phyloP scores from a whole-genome alignment of 2,329 filamentous ascomycete genomes.

The Pleomassaria siparia region DNA sequence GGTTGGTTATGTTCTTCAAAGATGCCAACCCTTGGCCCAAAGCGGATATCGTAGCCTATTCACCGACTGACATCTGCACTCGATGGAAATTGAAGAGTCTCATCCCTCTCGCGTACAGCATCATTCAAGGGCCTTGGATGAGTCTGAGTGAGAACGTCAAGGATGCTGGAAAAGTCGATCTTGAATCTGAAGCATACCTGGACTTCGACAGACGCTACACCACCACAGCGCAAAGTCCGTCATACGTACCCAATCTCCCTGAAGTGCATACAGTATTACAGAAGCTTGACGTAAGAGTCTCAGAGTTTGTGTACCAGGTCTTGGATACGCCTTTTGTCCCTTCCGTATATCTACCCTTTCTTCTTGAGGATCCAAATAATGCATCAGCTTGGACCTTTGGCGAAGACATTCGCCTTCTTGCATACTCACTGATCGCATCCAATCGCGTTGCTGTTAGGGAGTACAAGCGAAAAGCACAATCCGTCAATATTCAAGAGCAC shows the following conservation, averaged over 20 bases:
- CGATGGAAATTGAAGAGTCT: slow-evolving; percentile 48
- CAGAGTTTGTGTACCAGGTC: slow-evolving; percentile 33
- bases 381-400: slow-evolving; percentile 48
- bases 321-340: slow-evolving; percentile 13
- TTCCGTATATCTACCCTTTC: slow-evolving; percentile 64
- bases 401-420: slow-evolving; percentile 37
- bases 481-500: slow-evolving; percentile 22
- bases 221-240: slow-evolving; percentile 6
- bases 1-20: slow-evolving; percentile 68
- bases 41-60: slow-evolving; percentile 41
- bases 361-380: slow-evolving; percentile 53
- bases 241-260: slow-evolving; percentile 4
- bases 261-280: slow-evolving; percentile 15
- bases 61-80: slow-evolving; percentile 48
- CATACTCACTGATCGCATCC: slow-evolving; percentile 41
- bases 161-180: slow-evolving; percentile 23
- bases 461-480: slow-evolving; percentile 41
- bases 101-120: slow-evolving; percentile 44
- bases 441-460: slow-evolving; percentile 31
- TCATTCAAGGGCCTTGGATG: slow-evolving; percentile 35
- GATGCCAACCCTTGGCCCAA: slow-evolving; percentile 55
- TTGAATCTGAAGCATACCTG: slow-evolving; percentile 21
- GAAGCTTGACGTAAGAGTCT: slow-evolving; percentile 35
- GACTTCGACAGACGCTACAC: slow-evolving; percentile 36
- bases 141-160: slow-evolving; percentile 30